Percentiles rank a stretch among this genome's conserved stretches.
Conservation (phyloP, 139 green algal genomes). For the Micractinium sp. region DNA sequence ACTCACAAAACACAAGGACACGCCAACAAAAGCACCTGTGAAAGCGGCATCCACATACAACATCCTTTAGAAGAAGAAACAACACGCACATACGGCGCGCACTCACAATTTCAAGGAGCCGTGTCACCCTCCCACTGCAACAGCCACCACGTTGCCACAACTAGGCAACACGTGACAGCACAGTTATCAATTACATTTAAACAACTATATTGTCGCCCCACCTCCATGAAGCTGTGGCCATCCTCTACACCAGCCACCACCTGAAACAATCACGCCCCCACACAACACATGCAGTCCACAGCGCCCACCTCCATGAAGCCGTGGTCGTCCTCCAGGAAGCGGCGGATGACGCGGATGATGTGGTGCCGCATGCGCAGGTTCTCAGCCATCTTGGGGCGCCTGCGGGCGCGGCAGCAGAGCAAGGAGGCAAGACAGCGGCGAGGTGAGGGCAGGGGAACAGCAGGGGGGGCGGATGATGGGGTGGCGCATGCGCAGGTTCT, state of each 20-base stretch:
- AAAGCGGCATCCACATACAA: no score
- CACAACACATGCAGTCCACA: background rate
- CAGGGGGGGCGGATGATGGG: conserved; percentile 78
- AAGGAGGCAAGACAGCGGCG: background rate
- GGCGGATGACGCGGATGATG: conserved; percentile 78
- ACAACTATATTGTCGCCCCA: background rate
- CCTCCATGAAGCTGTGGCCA: background rate
- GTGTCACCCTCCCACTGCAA: no score
- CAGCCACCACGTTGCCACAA: no score
- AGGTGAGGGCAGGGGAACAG: conserved; percentile 46
- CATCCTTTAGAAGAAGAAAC: no score
- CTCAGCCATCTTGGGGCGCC: conserved; percentile 80
- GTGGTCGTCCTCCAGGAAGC: conserved; percentile 73
- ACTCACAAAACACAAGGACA: no score
- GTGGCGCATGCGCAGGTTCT: conserved; percentile 91
- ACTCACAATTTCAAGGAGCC: no score
- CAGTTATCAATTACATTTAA: background rate
- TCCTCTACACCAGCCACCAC: no score
- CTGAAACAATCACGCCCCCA: background rate
- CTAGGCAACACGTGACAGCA: no score
- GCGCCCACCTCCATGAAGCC: conserved; percentile 21
- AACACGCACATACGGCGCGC: no score
- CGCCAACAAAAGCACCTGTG: no score
- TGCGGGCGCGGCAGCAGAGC: conserved; percentile 34
- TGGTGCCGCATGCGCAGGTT: conserved; percentile 91